phyloP scores from a whole-genome alignment of 495 filamentous ascomycete genomes.

The Glonium stellatum region DNA sequence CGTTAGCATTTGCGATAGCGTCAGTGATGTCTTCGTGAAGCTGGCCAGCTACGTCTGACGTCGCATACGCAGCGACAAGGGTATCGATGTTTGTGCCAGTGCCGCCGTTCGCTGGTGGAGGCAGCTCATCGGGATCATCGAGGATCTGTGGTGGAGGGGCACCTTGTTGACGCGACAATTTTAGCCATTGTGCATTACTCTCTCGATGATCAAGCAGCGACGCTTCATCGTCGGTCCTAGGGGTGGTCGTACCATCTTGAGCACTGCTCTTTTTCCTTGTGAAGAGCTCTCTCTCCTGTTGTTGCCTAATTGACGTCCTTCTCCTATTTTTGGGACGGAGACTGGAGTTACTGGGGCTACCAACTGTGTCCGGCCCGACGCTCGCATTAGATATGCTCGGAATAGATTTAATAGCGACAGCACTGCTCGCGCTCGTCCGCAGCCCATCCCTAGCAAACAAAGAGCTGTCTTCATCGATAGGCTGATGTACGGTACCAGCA shows the following conservation, averaged over 20 bases:
- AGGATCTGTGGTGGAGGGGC: slow-evolving; percentile 53
- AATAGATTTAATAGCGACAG: slow-evolving; percentile 84
- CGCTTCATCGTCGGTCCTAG: slow-evolving; percentile 59
- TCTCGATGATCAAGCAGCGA: slow-evolving; percentile 60
- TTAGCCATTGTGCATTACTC: slow-evolving; percentile 56
- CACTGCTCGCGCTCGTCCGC: slow-evolving; percentile 77
- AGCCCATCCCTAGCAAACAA: slow-evolving; percentile 41
- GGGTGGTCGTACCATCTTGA: slow-evolving; percentile 47
- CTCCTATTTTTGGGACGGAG: slow-evolving; percentile 59
- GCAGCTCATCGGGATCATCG: slow-evolving; percentile 72
- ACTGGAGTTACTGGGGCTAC: slow-evolving; percentile 45
- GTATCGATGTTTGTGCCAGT: slow-evolving; percentile 72
- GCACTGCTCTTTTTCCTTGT: slow-evolving; percentile 65
- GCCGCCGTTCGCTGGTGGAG: slow-evolving; percentile 54
- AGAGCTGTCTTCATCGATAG: slow-evolving; percentile 51
- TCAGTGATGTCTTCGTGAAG: slow-evolving; percentile 76
- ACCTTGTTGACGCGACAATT: slow-evolving; percentile 60
- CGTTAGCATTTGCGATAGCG: slow-evolving; percentile 51
- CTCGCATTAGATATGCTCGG: slow-evolving; percentile 68
- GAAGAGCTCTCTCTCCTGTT: slow-evolving; percentile 85
- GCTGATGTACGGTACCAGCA: slow-evolving; percentile 53
- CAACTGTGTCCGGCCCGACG: slow-evolving; percentile 47
- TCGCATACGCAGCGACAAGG: slow-evolving; percentile 64
- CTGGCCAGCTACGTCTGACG: slow-evolving; percentile 68
- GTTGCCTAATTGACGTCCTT: slow-evolving; percentile 66